Evolutionary conservation across 352 stramenopile species (phyloP).

Genomic region (Blastocystis sp.): DNA sequence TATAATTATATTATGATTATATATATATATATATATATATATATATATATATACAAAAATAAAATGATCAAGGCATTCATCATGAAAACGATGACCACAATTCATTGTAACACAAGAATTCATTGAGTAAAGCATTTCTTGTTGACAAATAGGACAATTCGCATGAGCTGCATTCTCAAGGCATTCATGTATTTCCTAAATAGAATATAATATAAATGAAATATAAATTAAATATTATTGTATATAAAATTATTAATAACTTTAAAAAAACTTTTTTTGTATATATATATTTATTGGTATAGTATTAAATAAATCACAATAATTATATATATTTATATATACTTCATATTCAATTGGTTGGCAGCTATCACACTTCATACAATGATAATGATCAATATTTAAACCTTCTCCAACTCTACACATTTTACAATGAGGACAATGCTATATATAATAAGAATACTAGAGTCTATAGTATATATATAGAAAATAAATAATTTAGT

Average conservation of each 20-base stretch:
- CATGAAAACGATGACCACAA: conserved; percentile 34
- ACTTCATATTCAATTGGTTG: neutral
- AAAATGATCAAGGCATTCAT: conserved; percentile 17
- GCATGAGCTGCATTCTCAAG: conserved; percentile 23
- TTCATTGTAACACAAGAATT: neutral
- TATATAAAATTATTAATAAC: no score
- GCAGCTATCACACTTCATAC: conserved; percentile 26
- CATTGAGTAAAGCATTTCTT: conserved; percentile 12
- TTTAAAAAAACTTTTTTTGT: no score
- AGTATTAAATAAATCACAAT: no score
- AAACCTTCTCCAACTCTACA: conserved; percentile 14
- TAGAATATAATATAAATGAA: no score
- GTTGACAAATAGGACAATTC: conserved; percentile 28
- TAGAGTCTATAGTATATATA: conserved; percentile 12
- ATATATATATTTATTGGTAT: no score
- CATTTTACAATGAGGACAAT: conserved; percentile 33
- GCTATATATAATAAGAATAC: neutral
- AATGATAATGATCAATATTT: conserved; percentile 31
- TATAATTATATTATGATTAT: no score
- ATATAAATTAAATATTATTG: no score
- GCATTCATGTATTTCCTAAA: conserved; percentile 5
- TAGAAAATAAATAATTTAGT: no score
- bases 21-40: no score
- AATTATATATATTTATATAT: no score
- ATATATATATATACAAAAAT: neutral